These are phyloP conservation scores for Hanseniaspora gamundiae DNA, from an alignment of 1,139 yeast species.

Conservation along the genomic window DNA sequence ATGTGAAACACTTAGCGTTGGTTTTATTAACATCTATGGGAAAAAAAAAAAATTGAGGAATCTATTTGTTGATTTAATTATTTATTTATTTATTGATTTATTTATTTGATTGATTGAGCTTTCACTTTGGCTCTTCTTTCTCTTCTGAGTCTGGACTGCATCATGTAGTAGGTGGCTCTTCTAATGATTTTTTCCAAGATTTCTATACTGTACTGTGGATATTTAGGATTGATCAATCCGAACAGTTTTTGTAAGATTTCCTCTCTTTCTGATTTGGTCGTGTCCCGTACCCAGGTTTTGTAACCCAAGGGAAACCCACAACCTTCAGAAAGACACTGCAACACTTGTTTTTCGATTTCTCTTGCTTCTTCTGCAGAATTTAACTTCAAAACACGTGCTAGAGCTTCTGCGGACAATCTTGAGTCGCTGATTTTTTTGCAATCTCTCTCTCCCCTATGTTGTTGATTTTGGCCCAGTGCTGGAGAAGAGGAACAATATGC, in stretches of 20 bases:
- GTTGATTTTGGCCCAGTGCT: neutral
- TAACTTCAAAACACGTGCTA: conserved; percentile 43
- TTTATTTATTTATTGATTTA: too few species aligned
- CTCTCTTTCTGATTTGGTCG: conserved; percentile 39
- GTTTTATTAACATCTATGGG: too few species aligned
- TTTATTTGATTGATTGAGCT: conserved; percentile 14
- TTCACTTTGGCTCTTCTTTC: conserved; percentile 39
- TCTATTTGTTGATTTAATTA: too few species aligned
- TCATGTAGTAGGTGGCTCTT: conserved; percentile 65
- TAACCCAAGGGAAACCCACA: conserved; percentile 61
- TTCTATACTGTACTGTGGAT: conserved; percentile 13
- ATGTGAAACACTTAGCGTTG: too few species aligned
- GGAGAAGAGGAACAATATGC: neutral
- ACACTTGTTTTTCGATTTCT: conserved; percentile 45
- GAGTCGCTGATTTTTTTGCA: conserved; percentile 35
- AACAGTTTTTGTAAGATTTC: conserved; percentile 28
- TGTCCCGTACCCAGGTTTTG: conserved; percentile 74
- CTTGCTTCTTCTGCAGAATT: conserved; percentile 43
- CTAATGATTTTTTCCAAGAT: conserved; percentile 56
- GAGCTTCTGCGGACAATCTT: conserved; percentile 43
- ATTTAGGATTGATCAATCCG: conserved; percentile 41
- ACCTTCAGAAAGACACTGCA: conserved; percentile 42
- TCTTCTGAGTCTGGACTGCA: conserved; percentile 69
- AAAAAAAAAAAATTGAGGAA: too few species aligned
- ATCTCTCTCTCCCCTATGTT: neutral